These are phyloP conservation scores for Colletotrichum musae DNA, from an alignment of 2,329 filamentous ascomycete species.

Conservation along the genomic window DNA sequence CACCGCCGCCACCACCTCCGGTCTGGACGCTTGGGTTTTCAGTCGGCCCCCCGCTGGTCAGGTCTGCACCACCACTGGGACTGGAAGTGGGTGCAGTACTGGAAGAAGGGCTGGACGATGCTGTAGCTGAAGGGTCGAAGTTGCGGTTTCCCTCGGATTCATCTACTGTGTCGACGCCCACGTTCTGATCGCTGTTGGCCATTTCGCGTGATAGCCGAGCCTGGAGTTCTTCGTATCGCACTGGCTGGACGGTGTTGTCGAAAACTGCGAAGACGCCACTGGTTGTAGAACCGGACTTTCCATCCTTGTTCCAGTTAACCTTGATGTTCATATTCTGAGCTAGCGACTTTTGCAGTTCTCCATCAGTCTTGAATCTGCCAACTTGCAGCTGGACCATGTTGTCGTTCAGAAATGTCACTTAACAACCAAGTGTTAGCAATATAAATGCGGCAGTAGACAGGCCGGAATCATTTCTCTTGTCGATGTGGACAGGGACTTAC, in stretches of 20 bases:
- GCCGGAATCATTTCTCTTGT: too few species aligned
- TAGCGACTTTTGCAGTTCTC: neutral
- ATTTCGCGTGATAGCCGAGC: neutral
- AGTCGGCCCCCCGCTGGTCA: too few species aligned
- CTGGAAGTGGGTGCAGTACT: too few species aligned
- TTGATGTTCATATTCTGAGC: constrained; percentile 12
- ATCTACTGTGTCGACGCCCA: neutral
- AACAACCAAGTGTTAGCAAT: neutral
- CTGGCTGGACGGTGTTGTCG: neutral
- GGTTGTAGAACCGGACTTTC: constrained; percentile 3
- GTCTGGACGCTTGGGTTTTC: neutral
- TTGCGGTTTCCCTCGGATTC: neutral
- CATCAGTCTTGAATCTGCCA: neutral
- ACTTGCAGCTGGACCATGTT: neutral
- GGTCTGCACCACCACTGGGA: too few species aligned
- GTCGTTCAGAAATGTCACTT: neutral
- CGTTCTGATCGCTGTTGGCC: neutral
- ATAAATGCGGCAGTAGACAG: too few species aligned
- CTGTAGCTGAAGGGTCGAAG: neutral
- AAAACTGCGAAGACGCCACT: constrained; percentile 27
- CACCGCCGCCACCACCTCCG: constrained; percentile 19
- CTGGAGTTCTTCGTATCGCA: neutral
- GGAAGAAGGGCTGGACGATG: too few species aligned
- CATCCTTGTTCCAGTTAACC: constrained; percentile 3
- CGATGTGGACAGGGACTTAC: too few species aligned